Evolutionary conservation across 257 asterid genomes (phyloP).

Genomic region (Linderniella brevidens): DNA sequence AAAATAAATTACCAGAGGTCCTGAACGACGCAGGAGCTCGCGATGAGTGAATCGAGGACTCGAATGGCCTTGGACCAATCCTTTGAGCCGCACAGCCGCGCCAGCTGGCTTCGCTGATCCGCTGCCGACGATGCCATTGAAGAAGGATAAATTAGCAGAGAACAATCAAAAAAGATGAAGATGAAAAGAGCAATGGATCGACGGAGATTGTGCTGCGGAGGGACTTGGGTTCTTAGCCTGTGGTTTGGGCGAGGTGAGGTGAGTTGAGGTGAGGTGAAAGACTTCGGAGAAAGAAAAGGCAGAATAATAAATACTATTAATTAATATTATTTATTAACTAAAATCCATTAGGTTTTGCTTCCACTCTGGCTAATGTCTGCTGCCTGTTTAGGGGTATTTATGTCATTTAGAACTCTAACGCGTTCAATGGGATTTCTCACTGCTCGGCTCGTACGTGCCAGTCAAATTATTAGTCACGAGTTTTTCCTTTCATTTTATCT

Average conservation of each 20-base stretch:
- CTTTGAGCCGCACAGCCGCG: constrained; percentile 70
- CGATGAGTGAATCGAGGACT: constrained; percentile 66
- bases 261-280: background rate
- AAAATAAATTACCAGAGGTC: constrained; percentile 55
- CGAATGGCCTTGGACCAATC: constrained; percentile 99
- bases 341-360: no score
- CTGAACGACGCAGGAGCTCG: constrained; percentile 49
- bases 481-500: no score
- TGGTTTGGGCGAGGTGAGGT: constrained; percentile 23
- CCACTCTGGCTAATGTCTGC: no score
- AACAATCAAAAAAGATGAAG: no score
- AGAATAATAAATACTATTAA: no score
- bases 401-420: no score
- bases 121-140: constrained; percentile 41
- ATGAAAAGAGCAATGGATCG: constrained; percentile 14
- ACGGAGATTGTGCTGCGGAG: constrained; percentile 6
- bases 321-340: no score
- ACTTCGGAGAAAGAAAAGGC: background rate
- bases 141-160: background rate
- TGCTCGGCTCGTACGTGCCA: no score
- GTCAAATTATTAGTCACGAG: no score
- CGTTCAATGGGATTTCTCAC: no score
- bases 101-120: constrained; percentile 64
- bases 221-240: constrained; percentile 17
- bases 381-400: no score